Conservation (phyloP, 192 early-diverging fungal genomes). For the Coemansia sp. region DNA sequence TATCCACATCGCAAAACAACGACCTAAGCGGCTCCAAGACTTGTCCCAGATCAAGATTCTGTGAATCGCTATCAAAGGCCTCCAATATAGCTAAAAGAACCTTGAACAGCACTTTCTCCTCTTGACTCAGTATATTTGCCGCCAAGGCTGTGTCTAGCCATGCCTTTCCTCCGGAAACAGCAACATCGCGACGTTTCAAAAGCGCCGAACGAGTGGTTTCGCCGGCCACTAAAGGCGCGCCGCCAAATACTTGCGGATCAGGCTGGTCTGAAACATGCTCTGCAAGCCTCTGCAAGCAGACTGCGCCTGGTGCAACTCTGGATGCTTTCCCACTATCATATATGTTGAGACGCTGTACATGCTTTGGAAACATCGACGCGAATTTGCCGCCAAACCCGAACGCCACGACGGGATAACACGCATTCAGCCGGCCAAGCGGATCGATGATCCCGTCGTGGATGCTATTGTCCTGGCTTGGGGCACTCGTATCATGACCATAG, state of each 20-base stretch:
- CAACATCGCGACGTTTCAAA: constrained; percentile 48
- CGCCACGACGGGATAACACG: constrained; percentile 60
- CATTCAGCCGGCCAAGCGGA: constrained; percentile 36
- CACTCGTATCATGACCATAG: constrained; percentile 16
- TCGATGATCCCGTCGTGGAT: constrained; percentile 7
- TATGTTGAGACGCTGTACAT: constrained; percentile 60
- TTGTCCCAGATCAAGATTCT: constrained; percentile 8
- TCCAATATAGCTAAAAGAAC: constrained; percentile 31
- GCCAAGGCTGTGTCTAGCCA: constrained; percentile 14
- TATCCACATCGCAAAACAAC: constrained; percentile 43
- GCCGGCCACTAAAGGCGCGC: constrained; percentile 63
- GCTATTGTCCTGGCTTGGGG: not conserved
- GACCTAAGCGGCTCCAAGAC: constrained; percentile 58
- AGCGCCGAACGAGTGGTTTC: constrained; percentile 68
- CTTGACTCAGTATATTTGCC: constrained; percentile 3
- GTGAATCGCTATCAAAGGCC: constrained; percentile 20
- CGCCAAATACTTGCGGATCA: constrained; percentile 3
- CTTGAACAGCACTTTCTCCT: constrained; percentile 29
- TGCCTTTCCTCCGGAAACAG: constrained; percentile 28
- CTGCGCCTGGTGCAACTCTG: constrained; percentile 58
- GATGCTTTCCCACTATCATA: constrained; percentile 39
- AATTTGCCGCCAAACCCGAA: constrained; percentile 80
- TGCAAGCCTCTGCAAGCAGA: constrained; percentile 58
- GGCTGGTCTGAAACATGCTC: constrained; percentile 32
- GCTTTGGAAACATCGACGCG: constrained; percentile 67